phyloP scores from a whole-genome alignment of 129 eudicot genomes.

The Helichrysum umbraculigerum region DNA sequence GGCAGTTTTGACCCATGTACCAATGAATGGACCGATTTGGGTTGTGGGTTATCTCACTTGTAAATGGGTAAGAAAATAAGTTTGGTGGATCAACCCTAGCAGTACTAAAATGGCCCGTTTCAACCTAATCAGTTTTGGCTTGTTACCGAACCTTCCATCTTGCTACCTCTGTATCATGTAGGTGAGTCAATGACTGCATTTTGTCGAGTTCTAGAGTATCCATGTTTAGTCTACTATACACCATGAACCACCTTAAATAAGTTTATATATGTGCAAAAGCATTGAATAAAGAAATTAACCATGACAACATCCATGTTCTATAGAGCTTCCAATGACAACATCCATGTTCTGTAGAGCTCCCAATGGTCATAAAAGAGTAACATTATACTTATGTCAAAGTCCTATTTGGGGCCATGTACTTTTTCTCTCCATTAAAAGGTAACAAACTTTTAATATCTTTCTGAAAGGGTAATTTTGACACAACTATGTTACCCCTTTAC shows the following conservation, averaged over 20 bases:
- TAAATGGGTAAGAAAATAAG: not conserved
- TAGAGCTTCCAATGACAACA: no score
- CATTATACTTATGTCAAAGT: no score
- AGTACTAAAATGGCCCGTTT: not conserved
- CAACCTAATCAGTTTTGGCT: not conserved
- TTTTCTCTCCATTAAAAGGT: no score
- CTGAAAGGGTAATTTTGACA: no score
- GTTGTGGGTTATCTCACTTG: not conserved
- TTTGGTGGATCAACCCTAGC: not conserved
- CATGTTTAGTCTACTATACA: not conserved
- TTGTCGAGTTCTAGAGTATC: not conserved
- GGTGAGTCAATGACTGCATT: not conserved
- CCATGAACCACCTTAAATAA: not conserved
- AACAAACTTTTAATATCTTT: no score
- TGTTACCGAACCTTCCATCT: not conserved
- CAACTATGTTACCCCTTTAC: no score
- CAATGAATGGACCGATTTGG: not conserved
- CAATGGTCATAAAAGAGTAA: no score
- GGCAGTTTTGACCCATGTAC: not conserved
- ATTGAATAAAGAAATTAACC: no score
- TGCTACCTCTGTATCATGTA: not conserved
- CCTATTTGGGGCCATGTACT: no score
- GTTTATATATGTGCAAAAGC: not conserved
- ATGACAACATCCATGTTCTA: no score
- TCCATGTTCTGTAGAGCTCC: no score